Evolutionary conservation across 2,329 filamentous ascomycete genomes (phyloP).

Genomic region (Cladophialophora carrionii): DNA sequence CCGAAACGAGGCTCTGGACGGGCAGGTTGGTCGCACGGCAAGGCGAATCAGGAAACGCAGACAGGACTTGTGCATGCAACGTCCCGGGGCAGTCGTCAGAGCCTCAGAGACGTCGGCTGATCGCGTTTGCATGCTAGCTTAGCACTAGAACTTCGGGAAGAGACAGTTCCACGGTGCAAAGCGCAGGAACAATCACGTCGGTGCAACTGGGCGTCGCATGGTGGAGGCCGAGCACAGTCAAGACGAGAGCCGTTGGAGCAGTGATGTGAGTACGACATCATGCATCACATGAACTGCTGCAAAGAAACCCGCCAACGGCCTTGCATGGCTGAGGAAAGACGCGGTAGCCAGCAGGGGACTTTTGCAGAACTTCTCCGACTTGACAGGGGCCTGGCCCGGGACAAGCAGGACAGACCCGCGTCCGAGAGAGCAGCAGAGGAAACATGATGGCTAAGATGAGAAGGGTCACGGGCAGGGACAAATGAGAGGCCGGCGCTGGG

Average conservation of each 20-base stretch:
- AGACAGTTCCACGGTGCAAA: not conserved
- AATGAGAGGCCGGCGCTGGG: slow-evolving; percentile 3
- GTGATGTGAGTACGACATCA: not conserved
- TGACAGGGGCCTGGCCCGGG: not conserved
- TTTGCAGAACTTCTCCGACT: slow-evolving; percentile 13
- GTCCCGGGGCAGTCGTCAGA: not conserved
- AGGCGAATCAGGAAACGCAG: not conserved
- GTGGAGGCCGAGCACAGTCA: slow-evolving; percentile 1
- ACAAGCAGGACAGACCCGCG: not conserved
- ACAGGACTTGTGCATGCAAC: not conserved
- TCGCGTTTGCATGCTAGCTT: slow-evolving; percentile 1
- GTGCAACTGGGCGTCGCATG: slow-evolving; percentile 1
- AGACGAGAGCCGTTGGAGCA: not conserved
- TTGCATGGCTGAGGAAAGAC: slow-evolving; percentile 15
- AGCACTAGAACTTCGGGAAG: not conserved
- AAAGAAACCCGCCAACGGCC: not conserved
- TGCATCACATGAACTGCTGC: not conserved
- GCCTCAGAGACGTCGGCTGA: slow-evolving; percentile 6
- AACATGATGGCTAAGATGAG: slow-evolving; percentile 8
- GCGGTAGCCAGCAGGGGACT: slow-evolving; percentile 8
- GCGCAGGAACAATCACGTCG: not conserved
- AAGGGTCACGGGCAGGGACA: slow-evolving; percentile 6
- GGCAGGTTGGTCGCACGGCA: not conserved
- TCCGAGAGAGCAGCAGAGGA: slow-evolving; percentile 1
- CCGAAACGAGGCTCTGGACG: not conserved